A percentile compares a stretch with the other conserved stretches of the same genome.
Evolutionary conservation across 768 basidiomycete species (phyloP).

Genomic region (Boletus eberwhitei): DNA sequence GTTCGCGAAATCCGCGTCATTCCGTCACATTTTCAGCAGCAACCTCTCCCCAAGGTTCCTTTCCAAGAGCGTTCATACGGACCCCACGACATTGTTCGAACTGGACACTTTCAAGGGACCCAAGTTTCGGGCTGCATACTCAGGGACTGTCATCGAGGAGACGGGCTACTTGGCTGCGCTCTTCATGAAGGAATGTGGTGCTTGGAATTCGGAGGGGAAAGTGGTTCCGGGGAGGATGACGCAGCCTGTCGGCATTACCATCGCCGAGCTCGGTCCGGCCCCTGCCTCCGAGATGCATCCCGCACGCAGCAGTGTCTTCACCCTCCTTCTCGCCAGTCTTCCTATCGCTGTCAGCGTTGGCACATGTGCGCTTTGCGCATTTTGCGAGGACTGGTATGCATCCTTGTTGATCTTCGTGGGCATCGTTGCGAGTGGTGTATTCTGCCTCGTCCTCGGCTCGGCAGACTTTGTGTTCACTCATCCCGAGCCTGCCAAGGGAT

Average conservation of each 20-base stretch:
- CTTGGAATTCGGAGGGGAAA: slow-evolving; percentile 7
- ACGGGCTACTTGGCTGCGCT: slow-evolving; percentile 55
- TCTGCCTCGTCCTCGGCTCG: slow-evolving; percentile 24
- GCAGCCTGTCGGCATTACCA: slow-evolving; percentile 3
- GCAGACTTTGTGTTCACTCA: slow-evolving; percentile 22
- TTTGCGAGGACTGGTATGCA: slow-evolving; percentile 25
- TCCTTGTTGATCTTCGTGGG: slow-evolving; percentile 29
- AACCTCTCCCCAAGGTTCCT: background rate
- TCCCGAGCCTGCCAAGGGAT: slow-evolving; percentile 22
- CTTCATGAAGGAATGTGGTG: slow-evolving; percentile 30
- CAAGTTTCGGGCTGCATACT: slow-evolving; percentile 73
- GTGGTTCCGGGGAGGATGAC: slow-evolving; percentile 10
- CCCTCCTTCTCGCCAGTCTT: slow-evolving; percentile 11
- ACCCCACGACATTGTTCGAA: slow-evolving; percentile 21
- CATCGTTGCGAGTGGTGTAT: slow-evolving; percentile 29
- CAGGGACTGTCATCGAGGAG: slow-evolving; percentile 46
- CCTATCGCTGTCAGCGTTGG: slow-evolving; percentile 23
- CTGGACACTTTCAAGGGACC: slow-evolving; percentile 35
- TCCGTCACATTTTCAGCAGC: background rate
- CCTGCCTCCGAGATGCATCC: slow-evolving; percentile 12
- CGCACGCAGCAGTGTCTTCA: background rate
- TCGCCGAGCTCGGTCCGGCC: slow-evolving; percentile 5
- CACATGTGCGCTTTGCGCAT: slow-evolving; percentile 17
- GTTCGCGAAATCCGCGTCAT: slow-evolving; percentile 17
- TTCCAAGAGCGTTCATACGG: slow-evolving; percentile 12